phyloP scores from a whole-genome alignment of 2,329 filamentous ascomycete genomes.

The Trichothecium sympodiale region DNA sequence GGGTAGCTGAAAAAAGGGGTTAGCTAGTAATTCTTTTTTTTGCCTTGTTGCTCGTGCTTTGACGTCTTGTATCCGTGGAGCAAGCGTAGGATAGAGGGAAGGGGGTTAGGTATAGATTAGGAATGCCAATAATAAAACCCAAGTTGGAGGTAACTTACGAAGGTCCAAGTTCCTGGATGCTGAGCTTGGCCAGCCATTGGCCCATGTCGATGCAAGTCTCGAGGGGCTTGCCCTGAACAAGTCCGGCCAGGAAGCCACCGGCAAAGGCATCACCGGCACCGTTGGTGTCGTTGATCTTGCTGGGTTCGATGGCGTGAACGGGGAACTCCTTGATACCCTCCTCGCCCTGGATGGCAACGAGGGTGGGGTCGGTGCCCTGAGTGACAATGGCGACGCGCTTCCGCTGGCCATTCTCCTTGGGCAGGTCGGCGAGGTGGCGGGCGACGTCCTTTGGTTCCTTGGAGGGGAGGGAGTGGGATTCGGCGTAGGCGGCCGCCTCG shows the following conservation, averaged over 20 bases:
- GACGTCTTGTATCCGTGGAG: neutral
- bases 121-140: neutral
- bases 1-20: slow-evolving; percentile 48
- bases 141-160: slow-evolving; percentile 54
- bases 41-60: slow-evolving; percentile 1
- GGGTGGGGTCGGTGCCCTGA: slow-evolving; percentile 83
- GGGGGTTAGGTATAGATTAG: no score
- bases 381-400: slow-evolving; percentile 85
- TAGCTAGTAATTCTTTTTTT: neutral
- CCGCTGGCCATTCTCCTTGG: slow-evolving; percentile 82
- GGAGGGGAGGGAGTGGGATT: slow-evolving; percentile 63
- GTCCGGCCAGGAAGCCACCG: slow-evolving; percentile 81
- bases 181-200: slow-evolving; percentile 89
- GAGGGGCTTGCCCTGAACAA: slow-evolving; percentile 74
- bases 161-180: slow-evolving; percentile 90
- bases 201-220: slow-evolving; percentile 78
- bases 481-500: slow-evolving; percentile 80
- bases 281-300: slow-evolving; percentile 88
- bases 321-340: slow-evolving; percentile 64
- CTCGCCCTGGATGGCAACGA: slow-evolving; percentile 67
- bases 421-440: slow-evolving; percentile 72
- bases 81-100: neutral
- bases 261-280: slow-evolving; percentile 96
- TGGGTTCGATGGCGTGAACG: slow-evolving; percentile 66
- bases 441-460: slow-evolving; percentile 78